Percentiles rank a stretch among this genome's conserved stretches.
Conservation (phyloP, 257 asterid species). For the Phtheirospermum japonicum region DNA sequence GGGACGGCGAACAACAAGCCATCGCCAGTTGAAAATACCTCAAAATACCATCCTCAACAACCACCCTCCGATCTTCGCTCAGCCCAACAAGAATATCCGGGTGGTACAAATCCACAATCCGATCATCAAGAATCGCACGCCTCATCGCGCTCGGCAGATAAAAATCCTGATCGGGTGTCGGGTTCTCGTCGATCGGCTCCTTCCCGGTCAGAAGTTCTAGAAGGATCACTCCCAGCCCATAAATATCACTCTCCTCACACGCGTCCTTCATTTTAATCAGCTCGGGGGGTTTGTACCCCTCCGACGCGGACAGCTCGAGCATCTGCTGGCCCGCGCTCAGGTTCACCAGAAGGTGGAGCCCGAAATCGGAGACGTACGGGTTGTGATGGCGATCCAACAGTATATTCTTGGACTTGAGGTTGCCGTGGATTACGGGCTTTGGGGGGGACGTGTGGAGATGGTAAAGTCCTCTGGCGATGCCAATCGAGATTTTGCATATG, state of each 20-base stretch:
- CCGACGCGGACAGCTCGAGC: conserved; percentile 64
- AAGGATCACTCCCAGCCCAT: conserved; percentile 73
- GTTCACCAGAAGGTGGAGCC: conserved; percentile 66
- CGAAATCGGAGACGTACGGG: conserved; percentile 72
- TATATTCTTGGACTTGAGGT: conserved; percentile 74
- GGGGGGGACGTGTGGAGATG: conserved; percentile 57
- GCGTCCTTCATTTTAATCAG: conserved; percentile 75
- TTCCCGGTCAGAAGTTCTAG: conserved; percentile 73
- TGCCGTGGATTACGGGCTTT: conserved; percentile 77
- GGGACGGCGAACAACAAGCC: conserved; percentile 86
- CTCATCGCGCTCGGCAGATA: conserved; percentile 58
- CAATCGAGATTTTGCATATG: conserved; percentile 60
- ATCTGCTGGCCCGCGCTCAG: conserved; percentile 65
- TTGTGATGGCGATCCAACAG: conserved; percentile 50
- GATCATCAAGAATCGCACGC: conserved; percentile 70
- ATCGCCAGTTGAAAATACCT: conserved; percentile 66
- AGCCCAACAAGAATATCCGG: conserved; percentile 56
- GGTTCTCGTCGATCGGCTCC: conserved; percentile 50
- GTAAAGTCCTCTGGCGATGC: conserved; percentile 61
- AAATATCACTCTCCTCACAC: conserved; percentile 61
- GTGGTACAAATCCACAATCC: conserved; percentile 49
- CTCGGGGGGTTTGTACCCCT: conserved; percentile 84
- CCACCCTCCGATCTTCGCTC: conserved; percentile 36
- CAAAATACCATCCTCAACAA: conserved; percentile 44
- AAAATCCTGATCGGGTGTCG: conserved; percentile 51